Conservation (phyloP, 2,329 filamentous ascomycete species). For the Tolypocladium paradoxum region DNA sequence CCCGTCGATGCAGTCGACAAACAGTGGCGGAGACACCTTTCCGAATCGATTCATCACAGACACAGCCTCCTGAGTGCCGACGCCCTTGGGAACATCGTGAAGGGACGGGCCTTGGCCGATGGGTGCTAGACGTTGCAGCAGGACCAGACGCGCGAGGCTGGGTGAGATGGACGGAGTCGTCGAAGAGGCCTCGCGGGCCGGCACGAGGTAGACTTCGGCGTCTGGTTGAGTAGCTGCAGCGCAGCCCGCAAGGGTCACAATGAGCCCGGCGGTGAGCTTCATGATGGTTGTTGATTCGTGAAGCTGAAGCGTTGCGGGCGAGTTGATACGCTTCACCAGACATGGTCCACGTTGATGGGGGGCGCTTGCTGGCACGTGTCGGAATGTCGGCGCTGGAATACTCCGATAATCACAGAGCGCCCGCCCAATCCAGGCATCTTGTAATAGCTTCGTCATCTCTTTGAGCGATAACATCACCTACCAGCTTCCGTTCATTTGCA, state of each 20-base stretch:
- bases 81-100: conserved; percentile 31
- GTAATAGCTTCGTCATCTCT: neutral
- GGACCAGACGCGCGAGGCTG: conserved; percentile 45
- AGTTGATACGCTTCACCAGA: conserved; percentile 10
- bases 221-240: conserved; percentile 26
- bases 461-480: neutral
- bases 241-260: conserved; percentile 26
- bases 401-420: conserved; percentile 11
- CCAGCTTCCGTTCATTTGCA: neutral
- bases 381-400: conserved; percentile 15
- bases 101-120: conserved; percentile 35
- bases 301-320: conserved; percentile 19
- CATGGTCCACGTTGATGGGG: conserved; percentile 1
- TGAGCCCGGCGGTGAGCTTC: conserved; percentile 31
- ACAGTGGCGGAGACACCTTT: conserved; percentile 38
- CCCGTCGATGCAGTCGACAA: conserved; percentile 24
- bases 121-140: conserved; percentile 45
- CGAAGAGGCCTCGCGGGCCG: conserved; percentile 15
- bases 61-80: conserved; percentile 37
- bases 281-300: conserved; percentile 24
- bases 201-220: conserved; percentile 45
- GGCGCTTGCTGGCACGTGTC: conserved; percentile 13
- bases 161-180: conserved; percentile 34
- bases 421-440: conserved; percentile 5
- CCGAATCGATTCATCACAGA: conserved; percentile 50